A percentile compares a stretch with the other conserved stretches of the same genome.
phyloP scores from a whole-genome alignment of 768 basidiomycete genomes.

The Crassisporium funariophilum region DNA sequence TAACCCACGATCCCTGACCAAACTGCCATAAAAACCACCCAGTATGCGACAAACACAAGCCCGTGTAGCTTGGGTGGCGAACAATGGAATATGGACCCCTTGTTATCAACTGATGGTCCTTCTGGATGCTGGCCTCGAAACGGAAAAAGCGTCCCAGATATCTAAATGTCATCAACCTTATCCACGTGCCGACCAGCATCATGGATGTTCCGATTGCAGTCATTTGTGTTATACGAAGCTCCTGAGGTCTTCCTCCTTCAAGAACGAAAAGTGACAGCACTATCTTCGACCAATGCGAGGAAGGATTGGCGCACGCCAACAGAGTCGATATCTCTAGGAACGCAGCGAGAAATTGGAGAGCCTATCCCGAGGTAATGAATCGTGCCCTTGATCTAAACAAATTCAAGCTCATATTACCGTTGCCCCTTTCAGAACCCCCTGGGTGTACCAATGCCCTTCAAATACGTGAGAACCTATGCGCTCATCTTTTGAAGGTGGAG shows the following conservation, averaged over 20 bases:
- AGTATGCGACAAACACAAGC: conserved; percentile 25
- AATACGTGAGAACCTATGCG: conserved; percentile 1
- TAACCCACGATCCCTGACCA: conserved; percentile 18
- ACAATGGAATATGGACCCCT: conserved; percentile 46
- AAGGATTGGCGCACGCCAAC: conserved; percentile 11
- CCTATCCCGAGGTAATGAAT: not conserved
- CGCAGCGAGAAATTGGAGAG: conserved; percentile 7
- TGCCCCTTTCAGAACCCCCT: not conserved
- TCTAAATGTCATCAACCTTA: conserved; percentile 14
- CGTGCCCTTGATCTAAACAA: not conserved
- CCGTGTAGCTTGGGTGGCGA: conserved; percentile 47
- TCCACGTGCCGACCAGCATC: conserved; percentile 9
- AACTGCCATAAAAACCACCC: conserved; percentile 16
- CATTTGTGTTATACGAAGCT: conserved; percentile 3
- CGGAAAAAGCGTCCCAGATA: conserved; percentile 19
- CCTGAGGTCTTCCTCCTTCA: conserved; percentile 5
- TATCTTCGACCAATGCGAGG: conserved; percentile 1
- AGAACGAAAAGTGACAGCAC: conserved; percentile 7
- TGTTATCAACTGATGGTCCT: conserved; percentile 43
- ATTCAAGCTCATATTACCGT: not conserved
- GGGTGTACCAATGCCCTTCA: not conserved
- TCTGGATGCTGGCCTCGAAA: conserved; percentile 34
- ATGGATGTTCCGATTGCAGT: conserved; percentile 7
- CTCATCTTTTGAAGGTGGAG: conserved; percentile 13
- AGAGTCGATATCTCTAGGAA: conserved; percentile 10